These are phyloP conservation scores for Mycena pura DNA, from an alignment of 768 basidiomycete species.

Conservation along the genomic window DNA sequence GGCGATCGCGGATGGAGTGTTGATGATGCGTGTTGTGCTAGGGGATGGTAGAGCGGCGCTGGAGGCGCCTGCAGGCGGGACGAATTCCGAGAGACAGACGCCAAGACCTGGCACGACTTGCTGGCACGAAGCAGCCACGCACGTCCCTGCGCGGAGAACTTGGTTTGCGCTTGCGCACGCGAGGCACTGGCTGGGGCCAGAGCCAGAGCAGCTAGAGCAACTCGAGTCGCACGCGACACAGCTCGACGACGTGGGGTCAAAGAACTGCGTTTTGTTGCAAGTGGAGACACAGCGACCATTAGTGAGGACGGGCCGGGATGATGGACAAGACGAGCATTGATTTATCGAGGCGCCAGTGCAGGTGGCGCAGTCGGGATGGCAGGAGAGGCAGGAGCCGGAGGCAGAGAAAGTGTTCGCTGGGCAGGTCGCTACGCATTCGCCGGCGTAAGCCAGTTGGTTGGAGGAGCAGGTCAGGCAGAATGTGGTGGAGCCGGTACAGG, in stretches of 20 bases:
- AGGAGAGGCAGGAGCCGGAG: slow-evolving; percentile 68
- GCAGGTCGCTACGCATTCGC: slow-evolving; percentile 76
- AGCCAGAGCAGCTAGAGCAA: slow-evolving; percentile 67
- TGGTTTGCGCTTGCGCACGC: slow-evolving; percentile 58
- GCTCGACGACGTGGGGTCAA: slow-evolving; percentile 64
- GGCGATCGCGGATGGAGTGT: slow-evolving; percentile 18
- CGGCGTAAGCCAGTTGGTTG: slow-evolving; percentile 69
- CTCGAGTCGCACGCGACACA: slow-evolving; percentile 74
- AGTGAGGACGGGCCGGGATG: slow-evolving; percentile 71
- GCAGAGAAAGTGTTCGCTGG: slow-evolving; percentile 74
- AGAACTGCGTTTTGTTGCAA: slow-evolving; percentile 72
- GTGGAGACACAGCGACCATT: slow-evolving; percentile 80
- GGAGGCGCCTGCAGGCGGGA: slow-evolving; percentile 57
- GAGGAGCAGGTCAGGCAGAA: slow-evolving; percentile 79
- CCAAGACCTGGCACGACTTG: slow-evolving; percentile 75
- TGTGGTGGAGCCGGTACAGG: slow-evolving; percentile 69
- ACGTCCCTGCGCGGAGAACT: slow-evolving; percentile 63
- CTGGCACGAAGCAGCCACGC: slow-evolving; percentile 67
- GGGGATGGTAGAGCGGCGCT: slow-evolving; percentile 60
- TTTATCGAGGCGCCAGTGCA: slow-evolving; percentile 77
- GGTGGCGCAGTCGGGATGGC: slow-evolving; percentile 83
- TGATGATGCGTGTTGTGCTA: slow-evolving; percentile 57
- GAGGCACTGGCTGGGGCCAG: slow-evolving; percentile 60
- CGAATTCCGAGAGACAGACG: slow-evolving; percentile 77
- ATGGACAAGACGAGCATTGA: slow-evolving; percentile 76